Evolutionary conservation across 1,284 basidiomycete species (phyloP).

Genomic region (Fomitopsis pinicola): DNA sequence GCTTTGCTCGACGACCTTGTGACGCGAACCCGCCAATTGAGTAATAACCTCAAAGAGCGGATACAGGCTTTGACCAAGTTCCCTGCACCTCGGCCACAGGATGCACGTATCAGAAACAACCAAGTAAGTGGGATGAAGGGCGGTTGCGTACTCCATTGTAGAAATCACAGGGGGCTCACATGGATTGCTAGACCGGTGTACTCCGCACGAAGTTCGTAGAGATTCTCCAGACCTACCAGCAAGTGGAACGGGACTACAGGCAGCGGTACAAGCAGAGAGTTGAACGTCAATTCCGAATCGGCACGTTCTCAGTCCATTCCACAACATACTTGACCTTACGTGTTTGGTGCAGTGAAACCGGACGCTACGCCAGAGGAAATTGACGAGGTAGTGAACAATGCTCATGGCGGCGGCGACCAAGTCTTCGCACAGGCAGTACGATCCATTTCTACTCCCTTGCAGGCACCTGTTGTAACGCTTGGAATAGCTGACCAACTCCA

Average conservation of each 20-base stretch:
- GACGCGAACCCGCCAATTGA: slow-evolving; percentile 57
- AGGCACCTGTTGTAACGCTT: neutral
- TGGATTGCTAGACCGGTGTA: slow-evolving; percentile 39
- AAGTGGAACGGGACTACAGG: slow-evolving; percentile 84
- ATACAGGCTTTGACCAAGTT: slow-evolving; percentile 52
- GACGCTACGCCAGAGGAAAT: slow-evolving; percentile 86
- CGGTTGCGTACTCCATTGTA: neutral
- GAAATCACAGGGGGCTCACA: neutral
- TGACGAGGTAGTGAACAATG: slow-evolving; percentile 68
- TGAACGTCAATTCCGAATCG: slow-evolving; percentile 88
- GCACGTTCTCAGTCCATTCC: slow-evolving; percentile 31
- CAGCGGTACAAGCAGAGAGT: slow-evolving; percentile 79
- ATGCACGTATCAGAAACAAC: slow-evolving; percentile 65
- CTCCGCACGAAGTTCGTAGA: slow-evolving; percentile 64
- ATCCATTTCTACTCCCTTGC: slow-evolving; percentile 3
- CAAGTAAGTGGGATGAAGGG: slow-evolving; percentile 43
- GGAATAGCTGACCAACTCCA: slow-evolving; percentile 60
- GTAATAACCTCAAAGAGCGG: slow-evolving; percentile 58
- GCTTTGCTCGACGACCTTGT: slow-evolving; percentile 54
- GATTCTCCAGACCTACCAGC: slow-evolving; percentile 71
- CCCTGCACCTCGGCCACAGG: slow-evolving; percentile 35
- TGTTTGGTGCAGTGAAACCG: slow-evolving; percentile 65
- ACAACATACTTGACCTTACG: neutral
- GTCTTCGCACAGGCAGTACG: slow-evolving; percentile 87
- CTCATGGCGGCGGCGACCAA: slow-evolving; percentile 55